Conservation (phyloP, 805 yeast species). For the Lachancea cidri region DNA sequence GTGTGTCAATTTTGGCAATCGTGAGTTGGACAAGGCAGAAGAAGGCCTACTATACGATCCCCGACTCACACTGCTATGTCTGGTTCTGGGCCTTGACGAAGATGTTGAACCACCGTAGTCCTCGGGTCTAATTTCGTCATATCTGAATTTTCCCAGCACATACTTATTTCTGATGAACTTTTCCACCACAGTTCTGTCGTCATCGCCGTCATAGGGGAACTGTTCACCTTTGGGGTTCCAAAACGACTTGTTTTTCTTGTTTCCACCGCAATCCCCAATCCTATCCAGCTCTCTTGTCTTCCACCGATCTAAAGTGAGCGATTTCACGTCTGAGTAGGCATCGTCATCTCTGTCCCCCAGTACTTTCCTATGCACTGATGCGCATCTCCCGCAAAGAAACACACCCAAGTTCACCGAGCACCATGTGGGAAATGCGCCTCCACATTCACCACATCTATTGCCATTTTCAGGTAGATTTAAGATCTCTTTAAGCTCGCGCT, state of each 20-base stretch:
- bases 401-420: conserved; percentile 47
- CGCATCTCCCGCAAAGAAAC: conserved; percentile 80
- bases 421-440: conserved; percentile 54
- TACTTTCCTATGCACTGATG: conserved; percentile 61
- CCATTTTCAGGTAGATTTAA: conserved; percentile 54
- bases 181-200: conserved; percentile 49
- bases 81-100: conserved; percentile 14
- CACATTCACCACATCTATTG: conserved; percentile 79
- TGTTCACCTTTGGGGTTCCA: conserved; percentile 71
- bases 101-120: conserved; percentile 21
- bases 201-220: conserved; percentile 74
- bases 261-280: conserved; percentile 46
- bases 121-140: conserved; percentile 24
- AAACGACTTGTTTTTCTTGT: conserved; percentile 48
- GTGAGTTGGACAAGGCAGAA: conserved; percentile 9
- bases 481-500: conserved; percentile 51
- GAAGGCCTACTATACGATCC: conserved; percentile 7
- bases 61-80: conserved; percentile 12
- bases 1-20: conserved; percentile 42
- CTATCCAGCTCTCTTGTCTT: conserved; percentile 45
- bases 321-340: conserved; percentile 60
- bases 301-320: conserved; percentile 74
- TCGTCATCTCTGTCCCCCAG: conserved; percentile 42
- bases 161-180: conserved; percentile 64
- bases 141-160: conserved; percentile 50